Evolutionary conservation across 805 yeast genomes (phyloP).

Genomic region (Candida incommunis): DNA sequence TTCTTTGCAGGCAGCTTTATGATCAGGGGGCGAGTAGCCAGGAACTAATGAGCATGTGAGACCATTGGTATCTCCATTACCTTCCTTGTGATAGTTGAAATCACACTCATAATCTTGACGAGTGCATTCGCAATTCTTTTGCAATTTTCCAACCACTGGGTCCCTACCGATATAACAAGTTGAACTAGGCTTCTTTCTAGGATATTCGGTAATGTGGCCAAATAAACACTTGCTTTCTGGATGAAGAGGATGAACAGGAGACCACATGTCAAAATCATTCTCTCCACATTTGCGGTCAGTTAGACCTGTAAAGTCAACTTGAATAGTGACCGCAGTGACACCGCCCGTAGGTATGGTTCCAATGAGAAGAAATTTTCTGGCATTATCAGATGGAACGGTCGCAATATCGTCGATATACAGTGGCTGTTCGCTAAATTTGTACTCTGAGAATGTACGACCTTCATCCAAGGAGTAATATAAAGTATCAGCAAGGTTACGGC

Average conservation of each 20-base stretch:
- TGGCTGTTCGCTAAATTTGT: conserved; percentile 41
- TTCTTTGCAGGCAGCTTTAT: conserved; percentile 41
- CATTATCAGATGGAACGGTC: conserved; percentile 86
- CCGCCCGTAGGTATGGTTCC: conserved; percentile 36
- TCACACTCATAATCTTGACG: conserved; percentile 91
- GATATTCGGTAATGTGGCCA: conserved; percentile 52
- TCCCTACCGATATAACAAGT: conserved; percentile 41
- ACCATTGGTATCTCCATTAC: too few species aligned
- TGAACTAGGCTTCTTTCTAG: conserved; percentile 41
- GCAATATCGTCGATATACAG: conserved; percentile 57
- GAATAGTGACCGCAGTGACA: conserved; percentile 31
- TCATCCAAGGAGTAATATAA: conserved; percentile 60
- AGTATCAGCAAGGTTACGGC: conserved; percentile 40
- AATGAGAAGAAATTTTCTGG: conserved; percentile 60
- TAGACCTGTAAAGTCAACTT: conserved; percentile 43
- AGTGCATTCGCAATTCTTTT: conserved; percentile 67
- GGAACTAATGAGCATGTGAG: conserved; percentile 75
- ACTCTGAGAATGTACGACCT: conserved; percentile 64
- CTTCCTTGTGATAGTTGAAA: conserved; percentile 48
- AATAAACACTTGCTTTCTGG: conserved; percentile 37
- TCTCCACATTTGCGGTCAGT: conserved; percentile 42
- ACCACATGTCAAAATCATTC: conserved; percentile 53
- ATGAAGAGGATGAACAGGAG: conserved; percentile 42
- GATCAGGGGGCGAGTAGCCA: conserved; percentile 58
- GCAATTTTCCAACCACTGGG: conserved; percentile 25